Percentiles rank a stretch among this genome's conserved stretches.
phyloP scores from a whole-genome alignment of 1,284 basidiomycete species.

The Papiliotrema flavescens region DNA sequence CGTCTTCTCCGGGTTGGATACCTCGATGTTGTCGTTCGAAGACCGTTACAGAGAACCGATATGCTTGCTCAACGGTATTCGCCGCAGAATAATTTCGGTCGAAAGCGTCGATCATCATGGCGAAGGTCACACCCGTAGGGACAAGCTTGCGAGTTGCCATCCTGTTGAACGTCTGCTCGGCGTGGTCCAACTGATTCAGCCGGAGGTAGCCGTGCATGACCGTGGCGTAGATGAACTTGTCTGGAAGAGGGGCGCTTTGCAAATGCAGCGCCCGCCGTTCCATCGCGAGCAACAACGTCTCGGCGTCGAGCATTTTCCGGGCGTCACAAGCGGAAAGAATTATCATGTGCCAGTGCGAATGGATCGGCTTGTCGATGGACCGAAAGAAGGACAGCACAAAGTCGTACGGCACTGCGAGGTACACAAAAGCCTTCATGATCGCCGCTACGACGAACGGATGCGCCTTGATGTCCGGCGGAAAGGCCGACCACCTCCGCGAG shows the following conservation, averaged over 20 bases:
- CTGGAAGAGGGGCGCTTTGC: slow-evolving; percentile 24
- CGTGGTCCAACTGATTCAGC: slow-evolving; percentile 56
- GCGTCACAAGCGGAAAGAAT: slow-evolving; percentile 81
- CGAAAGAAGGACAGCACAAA: slow-evolving; percentile 65
- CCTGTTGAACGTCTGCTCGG: slow-evolving; percentile 67
- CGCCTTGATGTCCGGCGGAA: slow-evolving; percentile 49
- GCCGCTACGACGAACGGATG: slow-evolving; percentile 61
- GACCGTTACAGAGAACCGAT: slow-evolving; percentile 38
- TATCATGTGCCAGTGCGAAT: slow-evolving; percentile 68
- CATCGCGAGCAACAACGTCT: slow-evolving; percentile 67
- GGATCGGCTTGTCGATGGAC: slow-evolving; percentile 58
- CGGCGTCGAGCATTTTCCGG: slow-evolving; percentile 63
- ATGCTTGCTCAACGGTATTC: slow-evolving; percentile 22
- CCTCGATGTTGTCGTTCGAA: slow-evolving; percentile 6
- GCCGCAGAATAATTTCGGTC: background rate
- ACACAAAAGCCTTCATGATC: slow-evolving; percentile 79
- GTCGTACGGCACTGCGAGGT: slow-evolving; percentile 70
- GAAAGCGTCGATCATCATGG: slow-evolving; percentile 61
- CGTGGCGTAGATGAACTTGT: slow-evolving; percentile 69
- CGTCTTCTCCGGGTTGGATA: background rate
- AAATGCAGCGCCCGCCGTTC: slow-evolving; percentile 49
- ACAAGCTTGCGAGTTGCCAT: slow-evolving; percentile 67
- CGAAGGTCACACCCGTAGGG: slow-evolving; percentile 69
- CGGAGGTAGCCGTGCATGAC: slow-evolving; percentile 77
- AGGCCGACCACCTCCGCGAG: slow-evolving; percentile 18